Base-by-base conservation (phyloP, 176 grass and related monocot species). In the Tuctoria greenei region DNA sequence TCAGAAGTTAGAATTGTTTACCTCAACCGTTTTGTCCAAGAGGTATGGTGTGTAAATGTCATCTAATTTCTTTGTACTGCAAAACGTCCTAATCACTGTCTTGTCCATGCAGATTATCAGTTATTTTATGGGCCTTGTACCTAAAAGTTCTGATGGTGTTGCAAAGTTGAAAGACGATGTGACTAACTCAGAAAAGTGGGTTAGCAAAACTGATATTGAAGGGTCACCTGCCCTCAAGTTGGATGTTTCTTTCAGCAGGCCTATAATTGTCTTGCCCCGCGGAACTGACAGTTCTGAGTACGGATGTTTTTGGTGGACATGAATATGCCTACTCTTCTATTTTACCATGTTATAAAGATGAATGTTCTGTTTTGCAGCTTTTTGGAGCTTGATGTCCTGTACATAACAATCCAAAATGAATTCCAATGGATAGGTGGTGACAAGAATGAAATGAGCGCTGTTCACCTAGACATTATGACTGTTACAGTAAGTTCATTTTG, bases 1-100 rank as follows among this genome's bases (percentile, higher is more conserved):
- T 97, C 95, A 62, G 95, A 97, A 97, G 95, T 97, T 65, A 92
- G 95, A 75, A 97, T 97, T 83, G 86, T 97, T 67, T 97, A 97
- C 82, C 90, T 97, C 64, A 97, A 97, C 80, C 95, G 95, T 81
- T 97, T 97, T 93, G 86, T 93, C 74, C 88, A 91, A 88, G 95
- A 97, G 88, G 95, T 97, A 91, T 83, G 61, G 4, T 74, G 24
- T 83, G 59, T 67, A 66, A 23, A 69, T 49, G 23, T 87, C 61
- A 75, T 72, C 26, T 70, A 35, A 47, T 66, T 57, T 74, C 46
- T 80, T 56, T 42, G 65, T 72, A 45, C 26, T 83, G 31, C 39
- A 41, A 41, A 41, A 10, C 9, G 58, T 20, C 73, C 73, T 71
- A 73, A 79, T 24, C n/a, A 66, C 34, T 60, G 11, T 45, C 34